A percentile compares a stretch with the other conserved stretches of the same genome.
Evolutionary conservation across 2,329 filamentous ascomycete species (phyloP).

Genomic region (Coniella vitis): DNA sequence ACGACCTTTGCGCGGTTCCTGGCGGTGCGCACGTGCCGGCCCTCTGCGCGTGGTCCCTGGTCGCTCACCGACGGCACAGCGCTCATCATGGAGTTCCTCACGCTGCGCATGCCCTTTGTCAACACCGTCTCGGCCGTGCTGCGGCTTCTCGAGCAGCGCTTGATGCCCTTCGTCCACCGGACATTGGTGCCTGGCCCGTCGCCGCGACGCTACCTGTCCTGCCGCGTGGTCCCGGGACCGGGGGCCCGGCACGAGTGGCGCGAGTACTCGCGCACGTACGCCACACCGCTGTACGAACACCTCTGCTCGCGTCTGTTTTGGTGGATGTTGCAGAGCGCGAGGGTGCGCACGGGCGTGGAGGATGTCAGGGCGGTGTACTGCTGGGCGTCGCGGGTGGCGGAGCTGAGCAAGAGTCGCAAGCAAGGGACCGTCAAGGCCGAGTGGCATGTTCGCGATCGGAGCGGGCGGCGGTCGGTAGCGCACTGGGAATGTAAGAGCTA

Average conservation of each 20-base stretch:
- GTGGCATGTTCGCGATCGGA: not conserved
- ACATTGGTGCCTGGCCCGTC: not conserved
- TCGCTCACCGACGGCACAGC: not conserved
- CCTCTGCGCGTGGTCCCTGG: not conserved
- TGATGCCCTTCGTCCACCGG: not conserved
- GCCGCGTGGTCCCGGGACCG: too few relatives aligned
- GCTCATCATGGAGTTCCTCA: slow-evolving; percentile 1
- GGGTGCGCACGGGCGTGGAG: too few relatives aligned
- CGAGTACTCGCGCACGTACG: not conserved
- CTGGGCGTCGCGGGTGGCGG: not conserved
- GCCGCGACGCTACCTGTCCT: too few relatives aligned
- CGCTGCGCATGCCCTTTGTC: not conserved
- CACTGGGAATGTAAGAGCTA: too few relatives aligned
- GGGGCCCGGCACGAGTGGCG: too few relatives aligned
- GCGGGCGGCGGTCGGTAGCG: too few relatives aligned
- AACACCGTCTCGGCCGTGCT: not conserved
- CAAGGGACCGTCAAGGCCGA: not conserved
- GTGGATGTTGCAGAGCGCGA: not conserved
- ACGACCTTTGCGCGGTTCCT: not conserved
- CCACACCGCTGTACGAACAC: not conserved
- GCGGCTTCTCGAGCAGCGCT: not conserved
- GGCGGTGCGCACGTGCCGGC: not conserved
- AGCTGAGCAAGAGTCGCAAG: not conserved
- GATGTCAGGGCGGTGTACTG: not conserved
- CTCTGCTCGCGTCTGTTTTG: not conserved